Conservation (phyloP, 1,284 basidiomycete genomes). For the Neotropicomus parvogracilis region DNA sequence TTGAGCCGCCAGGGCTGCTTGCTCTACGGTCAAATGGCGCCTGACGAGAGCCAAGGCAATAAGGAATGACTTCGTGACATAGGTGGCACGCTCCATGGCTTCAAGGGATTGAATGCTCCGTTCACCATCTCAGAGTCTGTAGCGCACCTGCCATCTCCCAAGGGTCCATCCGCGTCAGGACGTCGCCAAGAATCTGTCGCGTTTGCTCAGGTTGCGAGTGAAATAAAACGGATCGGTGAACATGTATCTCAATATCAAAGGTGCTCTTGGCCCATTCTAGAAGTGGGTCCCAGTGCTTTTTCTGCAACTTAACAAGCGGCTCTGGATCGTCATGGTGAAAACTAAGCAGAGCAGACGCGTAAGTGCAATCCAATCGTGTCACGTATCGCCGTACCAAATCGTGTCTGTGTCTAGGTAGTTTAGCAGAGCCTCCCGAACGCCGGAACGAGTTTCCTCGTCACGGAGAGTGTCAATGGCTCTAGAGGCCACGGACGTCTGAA, state of each 20-base stretch:
- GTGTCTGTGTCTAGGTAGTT: constrained; percentile 95
- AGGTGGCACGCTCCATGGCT: constrained; percentile 92
- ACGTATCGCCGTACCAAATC: constrained; percentile 63
- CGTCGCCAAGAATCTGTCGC: constrained; percentile 52
- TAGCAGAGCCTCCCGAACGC: constrained; percentile 72
- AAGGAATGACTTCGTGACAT: constrained; percentile 89
- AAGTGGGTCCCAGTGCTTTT: constrained; percentile 88
- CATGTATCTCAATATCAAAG: constrained; percentile 64
- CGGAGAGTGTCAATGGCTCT: constrained; percentile 83
- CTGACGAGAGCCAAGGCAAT: constrained; percentile 84
- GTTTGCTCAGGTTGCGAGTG: constrained; percentile 69
- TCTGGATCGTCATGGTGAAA: constrained; percentile 81
- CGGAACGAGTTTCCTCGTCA: constrained; percentile 52
- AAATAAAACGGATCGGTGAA: constrained; percentile 66
- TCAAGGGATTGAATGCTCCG: constrained; percentile 7
- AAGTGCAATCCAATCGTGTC: constrained; percentile 3
- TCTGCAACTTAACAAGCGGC: constrained; percentile 76
- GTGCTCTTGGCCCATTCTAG: constrained; percentile 72
- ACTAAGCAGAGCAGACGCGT: constrained; percentile 38
- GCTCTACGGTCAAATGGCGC: constrained; percentile 72
- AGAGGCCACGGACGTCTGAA: constrained; percentile 79
- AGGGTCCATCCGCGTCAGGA: constrained; percentile 63
- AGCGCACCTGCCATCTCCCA: constrained; percentile 85
- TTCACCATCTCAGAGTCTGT: neutral
- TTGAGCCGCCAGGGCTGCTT: constrained; percentile 82